Base-by-base conservation (phyloP, 345 rosid genomes). In the Eutrema yunnanense region DNA sequence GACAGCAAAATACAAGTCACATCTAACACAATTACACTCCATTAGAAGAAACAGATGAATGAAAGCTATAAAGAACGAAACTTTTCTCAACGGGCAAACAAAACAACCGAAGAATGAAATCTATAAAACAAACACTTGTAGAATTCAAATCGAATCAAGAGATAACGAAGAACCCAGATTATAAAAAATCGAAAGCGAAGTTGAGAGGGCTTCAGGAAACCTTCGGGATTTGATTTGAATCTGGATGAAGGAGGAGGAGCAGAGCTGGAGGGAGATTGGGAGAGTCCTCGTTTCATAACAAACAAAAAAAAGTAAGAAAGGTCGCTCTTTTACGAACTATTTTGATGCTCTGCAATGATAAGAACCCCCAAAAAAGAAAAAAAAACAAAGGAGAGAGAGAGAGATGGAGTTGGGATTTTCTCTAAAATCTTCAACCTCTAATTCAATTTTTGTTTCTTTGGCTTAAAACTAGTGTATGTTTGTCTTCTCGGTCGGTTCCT, bases 281-380 rank as follows among this genome's bases (percentile, higher is more conserved):
- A 33, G 80, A 79, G 73, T 64, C 88, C 95, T 53, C 98, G 86
- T 88, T 92, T 90, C 96, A 90, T 90, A 65, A 47, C 71, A 40
- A 16, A n/a, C n/a, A n/a, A 30, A 26, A 11, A 43, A 32, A 43
- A 32, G 46, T 13, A 36, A 5, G 12, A 38, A 48, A 71, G 11
- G 7, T 10, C 4, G 27, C 41, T 46, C 32, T 27, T 11, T 6
- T n/a, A 50, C 61, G 69, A 16, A 37, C 36, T 12, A 9, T n/a
- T 13, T 37, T 38, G 66, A 59, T 49, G 59, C 43, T 40, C 74
- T 50, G n/a, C 62, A 46, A 44, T 44, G 9, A 55, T 65, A 37
- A 52, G n/a, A 34, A 13, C 65, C 47, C 47, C 26, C 26, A 22
- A 22, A 22, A 22, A 22, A 22, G 26, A 22, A 22, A 1, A 33